Evolutionary conservation across 495 filamentous ascomycete species (phyloP).

Genomic region (Clohesyomyces aquaticus): DNA sequence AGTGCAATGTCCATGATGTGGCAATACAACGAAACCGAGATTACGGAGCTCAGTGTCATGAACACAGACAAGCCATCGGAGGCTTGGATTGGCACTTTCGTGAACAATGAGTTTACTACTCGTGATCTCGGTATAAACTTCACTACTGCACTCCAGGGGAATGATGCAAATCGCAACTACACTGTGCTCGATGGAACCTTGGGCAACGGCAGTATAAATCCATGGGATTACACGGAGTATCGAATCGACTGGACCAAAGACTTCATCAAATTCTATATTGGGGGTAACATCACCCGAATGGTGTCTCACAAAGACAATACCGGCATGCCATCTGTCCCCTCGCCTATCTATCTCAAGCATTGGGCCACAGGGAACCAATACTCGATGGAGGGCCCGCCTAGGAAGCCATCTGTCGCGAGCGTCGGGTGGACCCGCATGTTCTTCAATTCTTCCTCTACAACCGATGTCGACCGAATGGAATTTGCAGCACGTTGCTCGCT

Average conservation of each 20-base stretch:
- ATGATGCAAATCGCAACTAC: slow-evolving; percentile 27
- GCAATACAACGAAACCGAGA: slow-evolving; percentile 47
- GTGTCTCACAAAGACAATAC: slow-evolving; percentile 32
- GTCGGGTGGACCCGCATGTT: slow-evolving; percentile 50
- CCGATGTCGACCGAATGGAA: slow-evolving; percentile 31
- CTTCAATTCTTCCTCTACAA: slow-evolving; percentile 51
- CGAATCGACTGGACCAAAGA: slow-evolving; percentile 51
- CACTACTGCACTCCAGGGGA: slow-evolving; percentile 35
- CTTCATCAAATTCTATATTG: slow-evolving; percentile 45
- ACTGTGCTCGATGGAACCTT: slow-evolving; percentile 15
- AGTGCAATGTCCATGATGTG: slow-evolving; percentile 49
- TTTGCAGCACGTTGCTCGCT: slow-evolving; percentile 41
- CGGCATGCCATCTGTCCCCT: slow-evolving; percentile 43
- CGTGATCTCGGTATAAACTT: slow-evolving; percentile 43
- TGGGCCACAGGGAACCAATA: slow-evolving; percentile 49
- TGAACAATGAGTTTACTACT: slow-evolving; percentile 43
- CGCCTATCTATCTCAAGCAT: slow-evolving; percentile 47
- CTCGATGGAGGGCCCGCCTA: slow-evolving; percentile 47
- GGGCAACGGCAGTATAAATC: slow-evolving; percentile 32
- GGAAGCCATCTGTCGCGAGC: slow-evolving; percentile 40
- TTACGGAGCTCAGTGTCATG: slow-evolving; percentile 45
- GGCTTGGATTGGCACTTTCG: slow-evolving; percentile 48
- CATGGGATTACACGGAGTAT: slow-evolving; percentile 49
- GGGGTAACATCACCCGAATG: slow-evolving; percentile 34
- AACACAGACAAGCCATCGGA: slow-evolving; percentile 42